A percentile compares a stretch with the other conserved stretches of the same genome.
These are phyloP conservation scores for Lithospermum erythrorhizon DNA, from an alignment of 257 asterid genomes.

Conservation along the genomic window DNA sequence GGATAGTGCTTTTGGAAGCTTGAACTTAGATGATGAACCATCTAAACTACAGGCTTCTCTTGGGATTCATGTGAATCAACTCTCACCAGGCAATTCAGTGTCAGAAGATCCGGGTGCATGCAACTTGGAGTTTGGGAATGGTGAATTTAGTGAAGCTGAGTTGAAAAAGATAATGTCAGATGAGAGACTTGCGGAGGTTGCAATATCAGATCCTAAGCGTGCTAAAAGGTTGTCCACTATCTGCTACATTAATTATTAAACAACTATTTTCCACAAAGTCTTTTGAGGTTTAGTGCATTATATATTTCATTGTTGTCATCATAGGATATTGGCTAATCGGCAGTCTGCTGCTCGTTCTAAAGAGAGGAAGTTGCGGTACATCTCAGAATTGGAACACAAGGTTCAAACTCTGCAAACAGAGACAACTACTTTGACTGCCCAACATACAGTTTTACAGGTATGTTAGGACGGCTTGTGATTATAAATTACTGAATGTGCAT, in stretches of 20 bases:
- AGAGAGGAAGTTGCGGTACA: slow-evolving; percentile 83
- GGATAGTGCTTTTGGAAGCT: slow-evolving; percentile 63
- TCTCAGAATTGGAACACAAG: slow-evolving; percentile 85
- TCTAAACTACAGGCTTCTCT: slow-evolving; percentile 28
- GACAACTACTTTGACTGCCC: slow-evolving; percentile 62
- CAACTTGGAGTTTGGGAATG: slow-evolving; percentile 51
- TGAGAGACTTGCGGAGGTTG: slow-evolving; percentile 78
- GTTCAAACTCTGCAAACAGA: slow-evolving; percentile 77
- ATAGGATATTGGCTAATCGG: slow-evolving; percentile 85
- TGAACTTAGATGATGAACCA: slow-evolving; percentile 41
- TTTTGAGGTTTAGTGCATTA: slow-evolving; percentile 2
- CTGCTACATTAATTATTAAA: neutral
- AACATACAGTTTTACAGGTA: slow-evolving; percentile 70
- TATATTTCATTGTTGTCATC: slow-evolving; percentile 3
- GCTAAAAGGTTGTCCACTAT: slow-evolving; percentile 55
- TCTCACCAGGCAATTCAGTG: slow-evolving; percentile 52
- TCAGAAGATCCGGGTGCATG: slow-evolving; percentile 29
- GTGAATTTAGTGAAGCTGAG: slow-evolving; percentile 70
- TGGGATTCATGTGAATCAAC: slow-evolving; percentile 29
- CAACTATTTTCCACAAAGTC: neutral
- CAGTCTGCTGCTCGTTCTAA: slow-evolving; percentile 97
- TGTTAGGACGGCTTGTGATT: slow-evolving; percentile 4
- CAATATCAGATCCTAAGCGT: slow-evolving; percentile 71
- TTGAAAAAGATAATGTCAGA: slow-evolving; percentile 72
- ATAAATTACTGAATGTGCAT: slow-evolving; percentile 4